Evolutionary conservation across 768 basidiomycete genomes (phyloP).

Genomic region (Agaricus bisporus): DNA sequence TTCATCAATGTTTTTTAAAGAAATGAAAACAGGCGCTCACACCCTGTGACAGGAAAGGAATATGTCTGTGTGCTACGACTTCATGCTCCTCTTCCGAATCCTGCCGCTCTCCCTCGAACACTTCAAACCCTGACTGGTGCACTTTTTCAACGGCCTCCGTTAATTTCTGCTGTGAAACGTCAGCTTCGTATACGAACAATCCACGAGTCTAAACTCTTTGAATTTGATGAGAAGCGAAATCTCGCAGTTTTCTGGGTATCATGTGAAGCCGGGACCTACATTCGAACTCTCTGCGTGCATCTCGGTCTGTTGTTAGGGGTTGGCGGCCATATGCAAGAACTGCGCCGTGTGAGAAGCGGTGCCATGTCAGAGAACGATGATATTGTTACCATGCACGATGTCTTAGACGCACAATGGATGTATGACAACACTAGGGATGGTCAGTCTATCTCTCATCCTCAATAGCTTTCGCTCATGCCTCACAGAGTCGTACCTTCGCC

Average conservation of each 20-base stretch:
- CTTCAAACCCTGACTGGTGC: constrained; percentile 97
- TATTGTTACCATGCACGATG: constrained; percentile 99
- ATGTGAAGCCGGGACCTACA: constrained; percentile 96
- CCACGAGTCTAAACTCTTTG: constrained; percentile 90
- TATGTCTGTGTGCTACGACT: constrained; percentile 96
- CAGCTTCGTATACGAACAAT: constrained; percentile 97
- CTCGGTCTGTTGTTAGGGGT: constrained; percentile 91
- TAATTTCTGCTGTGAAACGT: constrained; percentile 98
- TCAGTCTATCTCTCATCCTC: constrained; percentile 25
- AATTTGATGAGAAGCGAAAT: constrained; percentile 96
- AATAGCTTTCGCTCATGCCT: constrained; percentile 1
- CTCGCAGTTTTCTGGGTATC: constrained; percentile 98
- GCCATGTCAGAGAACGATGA: constrained; percentile 98
- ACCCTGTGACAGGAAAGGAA: constrained; percentile 69
- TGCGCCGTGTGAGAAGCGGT: constrained; percentile 89
- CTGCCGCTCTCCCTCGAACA: constrained; percentile 84
- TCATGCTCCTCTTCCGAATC: constrained; percentile 75
- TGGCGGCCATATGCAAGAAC: constrained; percentile 99
- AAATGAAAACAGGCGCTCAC: background rate
- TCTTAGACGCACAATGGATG: constrained; percentile 96
- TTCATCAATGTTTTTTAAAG: background rate
- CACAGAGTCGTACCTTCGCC: constrained; percentile 90
- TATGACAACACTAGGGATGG: constrained; percentile 98
- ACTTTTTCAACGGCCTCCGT: constrained; percentile 96
- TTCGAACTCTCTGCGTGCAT: constrained; percentile 96